phyloP scores from a whole-genome alignment of 805 yeast species.

The Hagleromyces aurorensis region DNA sequence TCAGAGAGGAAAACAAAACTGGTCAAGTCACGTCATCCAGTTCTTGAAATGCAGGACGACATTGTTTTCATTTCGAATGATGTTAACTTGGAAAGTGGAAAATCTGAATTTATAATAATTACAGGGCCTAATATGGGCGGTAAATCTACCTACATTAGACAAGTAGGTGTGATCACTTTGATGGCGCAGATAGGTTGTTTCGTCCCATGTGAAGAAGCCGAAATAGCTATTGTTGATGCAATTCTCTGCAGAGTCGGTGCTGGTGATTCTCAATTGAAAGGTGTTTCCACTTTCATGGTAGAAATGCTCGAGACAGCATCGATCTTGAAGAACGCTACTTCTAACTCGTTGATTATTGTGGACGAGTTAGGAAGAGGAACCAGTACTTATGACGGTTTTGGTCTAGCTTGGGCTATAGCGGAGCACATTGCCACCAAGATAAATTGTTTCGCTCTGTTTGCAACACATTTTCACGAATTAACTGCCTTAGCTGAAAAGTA shows the following conservation, averaged over 20 bases:
- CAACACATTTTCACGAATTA: conserved; percentile 95
- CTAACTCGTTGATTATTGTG: conserved; percentile 78
- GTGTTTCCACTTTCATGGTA: conserved; percentile 95
- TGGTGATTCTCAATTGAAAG: conserved; percentile 94
- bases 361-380: conserved; percentile 87
- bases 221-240: conserved; percentile 79
- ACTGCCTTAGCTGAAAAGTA: conserved; percentile 66
- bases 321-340: conserved; percentile 77
- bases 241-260: conserved; percentile 97
- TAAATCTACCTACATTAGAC: conserved; percentile 87
- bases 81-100: conserved; percentile 50
- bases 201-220: conserved; percentile 74
- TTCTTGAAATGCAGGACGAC: conserved; percentile 87
- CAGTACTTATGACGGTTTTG: conserved; percentile 92
- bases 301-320: conserved; percentile 97
- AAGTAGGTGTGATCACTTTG: conserved; percentile 77
- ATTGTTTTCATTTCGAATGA: conserved; percentile 88
- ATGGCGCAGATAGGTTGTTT: conserved; percentile 88
- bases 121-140: conserved; percentile 99
- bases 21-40: conserved; percentile 86
- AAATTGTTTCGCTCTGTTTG: conserved; percentile 78
- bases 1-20: conserved; percentile 45
- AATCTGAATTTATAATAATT: conserved; percentile 67
- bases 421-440: conserved; percentile 69
- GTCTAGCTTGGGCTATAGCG: conserved; percentile 93